Evolutionary conservation across 768 basidiomycete genomes (phyloP), one percentile per base, ranked within the genome.

Genomic region (Hygrophorus russula): DNA sequence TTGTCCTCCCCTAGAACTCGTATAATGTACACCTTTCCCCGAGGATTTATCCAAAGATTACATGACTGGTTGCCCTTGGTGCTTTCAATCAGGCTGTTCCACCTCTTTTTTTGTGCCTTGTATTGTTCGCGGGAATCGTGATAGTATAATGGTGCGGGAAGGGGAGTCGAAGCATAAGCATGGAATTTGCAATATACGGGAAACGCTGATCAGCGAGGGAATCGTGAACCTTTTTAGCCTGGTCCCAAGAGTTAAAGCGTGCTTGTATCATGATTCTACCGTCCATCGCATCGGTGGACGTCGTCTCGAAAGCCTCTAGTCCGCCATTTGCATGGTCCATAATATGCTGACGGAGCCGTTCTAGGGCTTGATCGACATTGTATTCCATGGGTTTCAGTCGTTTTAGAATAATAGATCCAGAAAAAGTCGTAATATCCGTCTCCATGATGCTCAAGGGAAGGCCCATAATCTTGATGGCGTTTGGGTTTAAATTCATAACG

Each of bases 81-180:
- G 18, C 56, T 48, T 11, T 57, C 56, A 0, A 59, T 49, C 29
- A 81, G 56, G 6, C 62, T 56, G 30, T 71, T 62, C 78, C 76
- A 80, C 15, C 64, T 61, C 2, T 46, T 53, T 44, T 58, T 68
- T 55, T 80, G 76, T 4, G 74, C 70, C 18, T 58, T 54, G 55
- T 73, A 75, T 46, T 80, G 77, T 19, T 63, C 65, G 46, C 39
- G 0, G 73, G 64, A 35, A 79, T 68, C 19, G 56, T 61, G 33
- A 76, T 68, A 11, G 64, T 62, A 55, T 77, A 81, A 39, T 69
- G 60, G 48, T 73, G 61, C 0, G 74, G 70, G 49, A 68, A 61
- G 0, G 73, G 72, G 36, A 74, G 68, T 19, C 60, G 61, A 14
- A 69, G 49, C 45, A 63, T 63, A 29, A 74, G 47, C 13, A 41